Evolutionary conservation across 2,329 filamentous ascomycete genomes (phyloP).

Genomic region (Herpotrichia juniperi): DNA sequence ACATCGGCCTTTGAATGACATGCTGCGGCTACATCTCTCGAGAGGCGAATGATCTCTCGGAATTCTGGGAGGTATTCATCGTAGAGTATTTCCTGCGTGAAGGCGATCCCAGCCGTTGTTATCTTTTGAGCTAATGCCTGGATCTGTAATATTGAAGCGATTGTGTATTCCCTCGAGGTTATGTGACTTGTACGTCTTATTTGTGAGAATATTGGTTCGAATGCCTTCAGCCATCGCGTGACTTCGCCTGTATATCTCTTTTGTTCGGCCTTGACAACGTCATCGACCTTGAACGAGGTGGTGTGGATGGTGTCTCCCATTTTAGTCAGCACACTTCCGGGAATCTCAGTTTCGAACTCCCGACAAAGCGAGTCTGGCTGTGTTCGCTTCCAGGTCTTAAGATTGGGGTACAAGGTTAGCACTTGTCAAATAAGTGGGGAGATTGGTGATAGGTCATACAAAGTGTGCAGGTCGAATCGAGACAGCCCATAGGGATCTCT

Average conservation of each 20-base stretch:
- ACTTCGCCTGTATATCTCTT: slow-evolving; percentile 6
- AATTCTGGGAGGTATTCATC: slow-evolving; percentile 13
- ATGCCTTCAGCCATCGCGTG: slow-evolving; percentile 14
- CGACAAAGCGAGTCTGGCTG: slow-evolving; percentile 1
- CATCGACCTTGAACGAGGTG: slow-evolving; percentile 6
- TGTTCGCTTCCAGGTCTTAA: slow-evolving; percentile 13
- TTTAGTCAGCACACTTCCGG: slow-evolving; percentile 8
- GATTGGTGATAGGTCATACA: no score
- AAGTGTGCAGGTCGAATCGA: no score
- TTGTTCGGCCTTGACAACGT: slow-evolving; percentile 2
- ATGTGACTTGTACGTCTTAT: slow-evolving; percentile 2
- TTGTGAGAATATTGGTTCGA: slow-evolving; percentile 9
- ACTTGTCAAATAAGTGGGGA: no score
- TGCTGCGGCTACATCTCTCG: slow-evolving; percentile 8
- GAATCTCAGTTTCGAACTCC: slow-evolving; percentile 5
- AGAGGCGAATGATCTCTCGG: slow-evolving; percentile 10
- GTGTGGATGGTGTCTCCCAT: slow-evolving; percentile 16
- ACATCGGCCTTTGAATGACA: slow-evolving; percentile 4
- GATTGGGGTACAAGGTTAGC: no score
- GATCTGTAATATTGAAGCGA: slow-evolving; percentile 16
- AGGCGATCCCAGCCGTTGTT: slow-evolving; percentile 9
- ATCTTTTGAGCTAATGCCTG: slow-evolving; percentile 15
- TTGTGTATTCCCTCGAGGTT: slow-evolving; percentile 8
- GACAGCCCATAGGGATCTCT: no score
- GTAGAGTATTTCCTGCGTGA: slow-evolving; percentile 13